phyloP scores from a whole-genome alignment of 345 rosid genomes.

The Aethionema arabicum region DNA sequence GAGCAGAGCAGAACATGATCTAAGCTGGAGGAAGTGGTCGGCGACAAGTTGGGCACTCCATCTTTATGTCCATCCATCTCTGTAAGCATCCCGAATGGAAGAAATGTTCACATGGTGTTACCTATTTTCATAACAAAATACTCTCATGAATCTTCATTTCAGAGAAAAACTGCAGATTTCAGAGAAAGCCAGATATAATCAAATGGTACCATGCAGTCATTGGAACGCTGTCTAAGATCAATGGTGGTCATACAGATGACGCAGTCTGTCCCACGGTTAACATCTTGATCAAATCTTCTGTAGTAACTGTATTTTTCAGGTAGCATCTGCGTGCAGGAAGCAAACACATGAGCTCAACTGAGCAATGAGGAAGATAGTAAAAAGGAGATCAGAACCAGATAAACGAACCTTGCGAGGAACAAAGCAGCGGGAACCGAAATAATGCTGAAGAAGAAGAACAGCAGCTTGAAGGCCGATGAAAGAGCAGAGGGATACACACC shows the following conservation, averaged over 20 bases:
- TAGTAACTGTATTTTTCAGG: constrained; percentile 94
- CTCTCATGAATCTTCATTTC: neutral
- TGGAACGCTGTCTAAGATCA: constrained; percentile 60
- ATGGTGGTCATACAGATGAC: constrained; percentile 95
- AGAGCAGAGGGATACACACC: constrained; percentile 71
- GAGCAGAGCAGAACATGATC: constrained; percentile 5
- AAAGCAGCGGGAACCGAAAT: constrained; percentile 94
- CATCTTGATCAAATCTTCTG: constrained; percentile 59
- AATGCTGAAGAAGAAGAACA: constrained; percentile 89
- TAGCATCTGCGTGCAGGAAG: constrained; percentile 60
- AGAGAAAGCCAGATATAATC: neutral
- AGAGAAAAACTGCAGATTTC: neutral
- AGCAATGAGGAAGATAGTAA: constrained; percentile 33
- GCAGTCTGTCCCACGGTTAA: constrained; percentile 64
- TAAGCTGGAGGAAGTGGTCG: constrained; percentile 83
- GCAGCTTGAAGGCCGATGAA: constrained; percentile 82
- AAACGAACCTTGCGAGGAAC: constrained; percentile 84
- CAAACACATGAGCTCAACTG: constrained; percentile 58
- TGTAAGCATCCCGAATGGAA: constrained; percentile 93
- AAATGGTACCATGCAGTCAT: constrained; percentile 70
- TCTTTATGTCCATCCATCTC: constrained; percentile 99
- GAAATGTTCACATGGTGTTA: constrained; percentile 95
- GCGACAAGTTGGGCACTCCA: constrained; percentile 99
- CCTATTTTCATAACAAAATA: constrained; percentile 39
- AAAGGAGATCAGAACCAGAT: constrained; percentile 6